A percentile compares a stretch with the other conserved stretches of the same genome.
phyloP scores from a whole-genome alignment of 2,329 filamentous ascomycete species.

The Penicillium thymicola region DNA sequence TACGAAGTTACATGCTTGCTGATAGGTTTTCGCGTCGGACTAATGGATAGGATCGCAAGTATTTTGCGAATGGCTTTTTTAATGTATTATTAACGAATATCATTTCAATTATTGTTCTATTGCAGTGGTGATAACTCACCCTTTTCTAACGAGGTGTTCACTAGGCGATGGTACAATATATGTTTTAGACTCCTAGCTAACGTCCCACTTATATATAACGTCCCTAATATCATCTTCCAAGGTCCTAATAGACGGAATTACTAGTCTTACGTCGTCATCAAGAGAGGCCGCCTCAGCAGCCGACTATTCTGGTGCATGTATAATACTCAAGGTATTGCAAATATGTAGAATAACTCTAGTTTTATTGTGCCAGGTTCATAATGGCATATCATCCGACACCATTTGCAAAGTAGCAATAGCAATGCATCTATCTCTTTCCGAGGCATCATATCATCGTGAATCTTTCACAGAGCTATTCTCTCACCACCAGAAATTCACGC shows the following conservation, averaged over 20 bases:
- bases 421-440: neutral
- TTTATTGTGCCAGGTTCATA: neutral
- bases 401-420: neutral
- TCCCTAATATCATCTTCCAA: neutral
- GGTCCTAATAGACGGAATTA: neutral
- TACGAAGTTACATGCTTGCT: no score
- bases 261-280: neutral
- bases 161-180: no score
- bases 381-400: neutral
- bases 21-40: no score
- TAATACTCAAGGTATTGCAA: neutral
- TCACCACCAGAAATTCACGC: conserved; percentile 92
- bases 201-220: neutral
- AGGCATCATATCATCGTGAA: neutral
- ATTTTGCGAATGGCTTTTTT: no score
- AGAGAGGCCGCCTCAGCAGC: neutral
- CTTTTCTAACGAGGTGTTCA: no score
- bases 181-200: no score
- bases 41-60: no score
- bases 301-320: neutral
- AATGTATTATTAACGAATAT: no score
- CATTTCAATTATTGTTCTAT: no score
- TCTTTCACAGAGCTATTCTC: neutral
- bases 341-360: neutral
- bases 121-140: no score